Evolutionary conservation across 495 filamentous ascomycete species (phyloP).

Genomic region (Xylaria intraflava): DNA sequence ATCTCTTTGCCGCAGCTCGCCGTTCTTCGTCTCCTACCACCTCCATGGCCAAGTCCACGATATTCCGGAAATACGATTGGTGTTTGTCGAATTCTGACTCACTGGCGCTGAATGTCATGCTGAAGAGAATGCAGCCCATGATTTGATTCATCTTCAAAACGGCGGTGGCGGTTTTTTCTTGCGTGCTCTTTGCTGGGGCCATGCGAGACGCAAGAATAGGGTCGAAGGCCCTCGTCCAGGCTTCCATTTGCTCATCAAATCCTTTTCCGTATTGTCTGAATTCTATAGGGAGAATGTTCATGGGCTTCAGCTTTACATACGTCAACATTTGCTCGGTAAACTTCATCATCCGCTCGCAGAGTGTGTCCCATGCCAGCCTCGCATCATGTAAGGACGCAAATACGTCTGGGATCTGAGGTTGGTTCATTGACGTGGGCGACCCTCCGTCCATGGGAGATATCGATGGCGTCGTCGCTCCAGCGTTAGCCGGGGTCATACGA

Average conservation of each 20-base stretch:
- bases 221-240: constrained; percentile 47
- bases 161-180: constrained; percentile 48
- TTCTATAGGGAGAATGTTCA: constrained; percentile 43
- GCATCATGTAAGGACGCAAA: constrained; percentile 44
- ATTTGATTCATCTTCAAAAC: constrained; percentile 51
- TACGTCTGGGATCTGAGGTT: constrained; percentile 38
- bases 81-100: constrained; percentile 44
- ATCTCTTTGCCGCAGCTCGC: constrained; percentile 38
- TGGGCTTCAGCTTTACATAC: constrained; percentile 35
- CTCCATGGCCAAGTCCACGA: constrained; percentile 40
- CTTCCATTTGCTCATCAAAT: constrained; percentile 41
- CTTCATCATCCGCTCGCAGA: constrained; percentile 46
- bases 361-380: constrained; percentile 42
- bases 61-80: constrained; percentile 32
- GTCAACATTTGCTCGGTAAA: constrained; percentile 48
- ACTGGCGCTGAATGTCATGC: constrained; percentile 46
- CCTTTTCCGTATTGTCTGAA: constrained; percentile 37
- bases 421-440: constrained; percentile 34
- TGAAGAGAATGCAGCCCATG: constrained; percentile 46
- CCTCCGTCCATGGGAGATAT: constrained; percentile 35
- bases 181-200: constrained; percentile 40
- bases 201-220: constrained; percentile 43
- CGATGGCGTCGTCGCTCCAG: constrained; percentile 29
- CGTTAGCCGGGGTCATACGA: constrained; percentile 37
- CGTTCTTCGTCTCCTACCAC: constrained; percentile 45